Conservation (phyloP, 257 asterid species). For the Solanum dulcamara region DNA sequence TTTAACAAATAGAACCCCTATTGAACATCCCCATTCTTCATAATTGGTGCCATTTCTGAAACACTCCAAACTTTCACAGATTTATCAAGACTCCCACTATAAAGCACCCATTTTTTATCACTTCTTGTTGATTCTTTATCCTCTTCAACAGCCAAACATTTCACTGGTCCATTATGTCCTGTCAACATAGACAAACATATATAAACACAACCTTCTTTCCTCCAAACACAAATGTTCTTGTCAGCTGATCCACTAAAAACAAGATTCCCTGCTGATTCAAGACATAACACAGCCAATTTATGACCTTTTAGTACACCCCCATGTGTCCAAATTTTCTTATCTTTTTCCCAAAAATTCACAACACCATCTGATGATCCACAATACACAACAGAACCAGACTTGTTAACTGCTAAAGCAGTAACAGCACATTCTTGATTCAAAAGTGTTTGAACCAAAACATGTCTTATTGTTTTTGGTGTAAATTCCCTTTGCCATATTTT, state of each 20-base stretch:
- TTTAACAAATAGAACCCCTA: neutral
- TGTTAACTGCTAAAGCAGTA: slow-evolving; percentile 9
- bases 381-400: neutral
- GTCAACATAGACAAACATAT: slow-evolving; percentile 4
- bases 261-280: slow-evolving; percentile 12
- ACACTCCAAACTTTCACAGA: slow-evolving; percentile 8
- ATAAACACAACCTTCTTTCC: slow-evolving; percentile 2
- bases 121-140: neutral
- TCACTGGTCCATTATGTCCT: slow-evolving; percentile 15
- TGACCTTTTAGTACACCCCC: slow-evolving; percentile 19
- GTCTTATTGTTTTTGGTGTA: neutral
- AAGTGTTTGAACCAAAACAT: slow-evolving; percentile 5
- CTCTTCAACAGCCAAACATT: slow-evolving; percentile 7
- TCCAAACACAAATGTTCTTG: slow-evolving; percentile 21
- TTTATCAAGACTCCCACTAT: slow-evolving; percentile 8
- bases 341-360: slow-evolving; percentile 17
- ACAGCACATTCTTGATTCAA: slow-evolving; percentile 10
- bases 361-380: slow-evolving; percentile 20
- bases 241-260: slow-evolving; percentile 27
- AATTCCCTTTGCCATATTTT: slow-evolving; percentile 14
- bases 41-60: neutral
- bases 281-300: slow-evolving; percentile 16
- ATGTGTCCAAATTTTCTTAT: neutral
- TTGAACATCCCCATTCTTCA: neutral
- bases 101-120: slow-evolving; percentile 3